phyloP scores from a whole-genome alignment of 805 yeast species.

The Candida tammaniensis region DNA sequence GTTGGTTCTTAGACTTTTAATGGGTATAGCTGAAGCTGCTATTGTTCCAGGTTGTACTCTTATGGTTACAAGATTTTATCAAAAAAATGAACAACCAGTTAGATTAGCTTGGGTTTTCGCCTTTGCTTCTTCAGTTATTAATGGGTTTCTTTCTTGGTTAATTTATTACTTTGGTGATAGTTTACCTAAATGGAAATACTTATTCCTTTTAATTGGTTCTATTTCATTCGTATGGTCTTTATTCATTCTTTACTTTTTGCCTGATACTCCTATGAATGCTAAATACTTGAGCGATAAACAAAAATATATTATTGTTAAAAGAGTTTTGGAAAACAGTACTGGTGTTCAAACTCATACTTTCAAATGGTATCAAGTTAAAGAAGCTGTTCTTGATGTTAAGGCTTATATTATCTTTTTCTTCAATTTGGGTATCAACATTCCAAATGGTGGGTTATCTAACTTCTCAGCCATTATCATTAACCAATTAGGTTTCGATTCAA shows the following conservation, averaged over 20 bases:
- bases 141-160: conserved; percentile 21
- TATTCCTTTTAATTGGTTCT: conserved; percentile 23
- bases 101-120: conserved; percentile 18
- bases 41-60: conserved; percentile 19
- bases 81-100: conserved; percentile 16
- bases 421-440: conserved; percentile 24
- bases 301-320: conserved; percentile 13
- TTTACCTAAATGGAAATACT: conserved; percentile 19
- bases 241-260: conserved; percentile 19
- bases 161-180: conserved; percentile 16
- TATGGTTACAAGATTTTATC: conserved; percentile 15
- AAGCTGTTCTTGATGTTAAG: conserved; percentile 19
- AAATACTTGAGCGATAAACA: conserved; percentile 16
- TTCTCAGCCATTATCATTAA: conserved; percentile 28
- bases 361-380: conserved; percentile 19
- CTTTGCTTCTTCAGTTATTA: conserved; percentile 21
- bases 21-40: conserved; percentile 29
- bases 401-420: conserved; percentile 20
- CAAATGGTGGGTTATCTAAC: conserved; percentile 29
- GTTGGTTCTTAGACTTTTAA: conserved; percentile 16
- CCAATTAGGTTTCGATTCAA: conserved; percentile 21
- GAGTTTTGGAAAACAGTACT: conserved; percentile 15
- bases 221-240: conserved; percentile 19
- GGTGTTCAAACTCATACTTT: conserved; percentile 17
- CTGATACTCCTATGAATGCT: conserved; percentile 19